A percentile compares a stretch with the other conserved stretches of the same genome.
Conservation (phyloP, 140 eudicot genomes). For the Oenanthe javanica region DNA sequence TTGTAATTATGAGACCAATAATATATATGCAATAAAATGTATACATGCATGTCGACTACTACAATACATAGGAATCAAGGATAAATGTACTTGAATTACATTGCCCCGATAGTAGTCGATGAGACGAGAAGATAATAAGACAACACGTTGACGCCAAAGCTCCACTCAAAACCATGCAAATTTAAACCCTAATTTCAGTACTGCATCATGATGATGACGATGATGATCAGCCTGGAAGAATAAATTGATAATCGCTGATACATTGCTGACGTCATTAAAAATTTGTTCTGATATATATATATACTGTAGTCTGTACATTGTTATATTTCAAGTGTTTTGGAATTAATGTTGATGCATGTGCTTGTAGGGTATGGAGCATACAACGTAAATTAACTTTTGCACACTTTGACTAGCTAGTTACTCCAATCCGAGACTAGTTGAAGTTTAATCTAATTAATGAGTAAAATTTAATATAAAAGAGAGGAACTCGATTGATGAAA, state of each 20-base stretch:
- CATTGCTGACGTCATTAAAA: neutral
- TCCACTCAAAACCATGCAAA: slow-evolving; percentile 24
- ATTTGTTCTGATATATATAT: neutral
- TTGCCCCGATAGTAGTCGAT: neutral
- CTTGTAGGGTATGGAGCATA: neutral
- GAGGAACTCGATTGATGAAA: neutral
- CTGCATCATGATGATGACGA: neutral
- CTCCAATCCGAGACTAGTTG: neutral
- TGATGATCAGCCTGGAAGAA: neutral
- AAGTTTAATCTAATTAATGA: no score
- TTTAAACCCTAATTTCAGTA: slow-evolving; percentile 9
- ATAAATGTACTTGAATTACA: neutral
- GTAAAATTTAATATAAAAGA: no score
- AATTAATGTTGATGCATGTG: neutral
- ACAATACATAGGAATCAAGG: neutral
- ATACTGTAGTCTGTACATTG: neutral
- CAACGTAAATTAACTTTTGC: neutral
- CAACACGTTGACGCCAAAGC: neutral
- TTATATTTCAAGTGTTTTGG: neutral
- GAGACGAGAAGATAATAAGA: neutral
- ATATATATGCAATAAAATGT: no score
- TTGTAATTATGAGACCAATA: slow-evolving; percentile 17
- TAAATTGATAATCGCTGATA: neutral
- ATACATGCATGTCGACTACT: no score
- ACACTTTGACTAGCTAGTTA: neutral